These are phyloP conservation scores for Tympanopsis confertula DNA, from an alignment of 2,329 filamentous ascomycete species.

Conservation along the genomic window DNA sequence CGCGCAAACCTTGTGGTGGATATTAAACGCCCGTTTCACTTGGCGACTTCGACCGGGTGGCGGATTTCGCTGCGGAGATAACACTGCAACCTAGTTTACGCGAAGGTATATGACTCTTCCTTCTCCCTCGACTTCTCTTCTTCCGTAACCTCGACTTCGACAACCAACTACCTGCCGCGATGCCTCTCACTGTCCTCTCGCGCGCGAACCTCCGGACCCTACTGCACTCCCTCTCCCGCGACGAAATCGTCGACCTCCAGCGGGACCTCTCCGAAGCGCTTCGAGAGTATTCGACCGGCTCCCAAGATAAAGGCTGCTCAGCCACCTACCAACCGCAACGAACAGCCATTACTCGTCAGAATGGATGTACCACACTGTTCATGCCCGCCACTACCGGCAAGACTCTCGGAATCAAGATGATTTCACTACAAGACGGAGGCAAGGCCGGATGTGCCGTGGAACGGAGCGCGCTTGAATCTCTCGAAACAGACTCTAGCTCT, in stretches of 20 bases:
- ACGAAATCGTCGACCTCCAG: conserved; percentile 46
- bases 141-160: not conserved
- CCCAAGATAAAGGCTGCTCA: conserved; percentile 43
- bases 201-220: conserved; percentile 41
- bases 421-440: conserved; percentile 33
- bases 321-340: conserved; percentile 49
- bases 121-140: not conserved
- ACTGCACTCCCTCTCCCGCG: conserved; percentile 39
- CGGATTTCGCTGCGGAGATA: too few species aligned
- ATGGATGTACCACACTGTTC: conserved; percentile 53
- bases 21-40: too few species aligned
- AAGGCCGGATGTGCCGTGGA: conserved; percentile 19
- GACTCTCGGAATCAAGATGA: conserved; percentile 52
- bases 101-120: too few species aligned
- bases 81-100: too few species aligned
- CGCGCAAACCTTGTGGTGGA: too few species aligned
- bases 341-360: conserved; percentile 44
- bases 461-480: conserved; percentile 6
- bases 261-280: conserved; percentile 45
- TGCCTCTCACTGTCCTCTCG: conserved; percentile 49
- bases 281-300: conserved; percentile 53
- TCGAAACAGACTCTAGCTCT: conserved; percentile 3
- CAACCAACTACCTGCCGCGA: conserved; percentile 11
- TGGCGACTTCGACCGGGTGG: too few species aligned
- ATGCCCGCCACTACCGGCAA: conserved; percentile 53